A percentile compares a stretch with the other conserved stretches of the same genome.
Evolutionary conservation across 345 rosid species (phyloP).

Genomic region (Lepidium didymum): DNA sequence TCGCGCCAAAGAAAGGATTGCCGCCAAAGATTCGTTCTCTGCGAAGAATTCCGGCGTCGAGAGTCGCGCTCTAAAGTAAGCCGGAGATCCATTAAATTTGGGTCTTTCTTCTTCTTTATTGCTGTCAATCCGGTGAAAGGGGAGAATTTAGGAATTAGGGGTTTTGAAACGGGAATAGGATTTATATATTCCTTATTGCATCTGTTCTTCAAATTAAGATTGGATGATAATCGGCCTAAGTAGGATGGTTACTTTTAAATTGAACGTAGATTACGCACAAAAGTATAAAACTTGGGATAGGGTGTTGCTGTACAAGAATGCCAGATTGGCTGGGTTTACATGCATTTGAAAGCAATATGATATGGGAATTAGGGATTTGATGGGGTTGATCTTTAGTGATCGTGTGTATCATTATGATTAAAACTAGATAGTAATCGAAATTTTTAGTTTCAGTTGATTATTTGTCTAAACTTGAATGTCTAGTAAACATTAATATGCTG

Average conservation of each 20-base stretch:
- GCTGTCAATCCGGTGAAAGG: not conserved
- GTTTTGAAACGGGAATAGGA: not conserved
- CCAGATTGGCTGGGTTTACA: not conserved
- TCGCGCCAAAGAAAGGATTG: constrained; percentile 64
- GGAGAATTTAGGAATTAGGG: not conserved
- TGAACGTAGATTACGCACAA: not conserved
- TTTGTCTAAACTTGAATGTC: not conserved
- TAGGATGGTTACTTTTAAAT: not conserved
- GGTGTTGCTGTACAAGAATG: not conserved
- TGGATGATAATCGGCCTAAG: not conserved
- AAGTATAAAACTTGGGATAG: not conserved
- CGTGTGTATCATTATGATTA: not conserved
- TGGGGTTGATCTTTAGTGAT: not conserved
- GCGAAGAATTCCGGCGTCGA: constrained; percentile 78
- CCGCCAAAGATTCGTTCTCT: constrained; percentile 47
- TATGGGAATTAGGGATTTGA: not conserved
- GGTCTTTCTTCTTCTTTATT: not conserved
- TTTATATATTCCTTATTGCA: not conserved
- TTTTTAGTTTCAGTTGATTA: not conserved
- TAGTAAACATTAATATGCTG: not conserved
- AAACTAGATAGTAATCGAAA: not conserved
- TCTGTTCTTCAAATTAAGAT: not conserved
- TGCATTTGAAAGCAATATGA: not conserved
- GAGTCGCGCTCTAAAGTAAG: constrained; percentile 61
- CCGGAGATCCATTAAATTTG: not conserved